A percentile compares a stretch with the other conserved stretches of the same genome.
phyloP scores from a whole-genome alignment of 768 basidiomycete species.

The Tricholoma hemisulphureum region DNA sequence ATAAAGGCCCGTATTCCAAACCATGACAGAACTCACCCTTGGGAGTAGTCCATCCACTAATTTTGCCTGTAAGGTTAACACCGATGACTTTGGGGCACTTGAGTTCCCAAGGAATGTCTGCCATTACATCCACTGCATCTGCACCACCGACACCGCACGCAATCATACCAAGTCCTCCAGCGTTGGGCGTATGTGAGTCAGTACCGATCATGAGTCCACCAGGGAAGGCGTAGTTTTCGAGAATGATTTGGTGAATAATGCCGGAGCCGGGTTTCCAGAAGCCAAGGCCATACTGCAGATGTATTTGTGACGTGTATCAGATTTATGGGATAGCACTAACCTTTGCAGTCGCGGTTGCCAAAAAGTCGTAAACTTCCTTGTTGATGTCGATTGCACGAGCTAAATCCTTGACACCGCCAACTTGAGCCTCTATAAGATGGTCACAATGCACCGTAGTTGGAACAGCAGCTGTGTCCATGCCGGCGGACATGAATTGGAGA shows the following conservation, averaged over 20 bases:
- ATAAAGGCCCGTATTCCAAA: not conserved
- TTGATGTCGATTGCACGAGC: conserved; percentile 89
- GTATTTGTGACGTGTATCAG: not conserved
- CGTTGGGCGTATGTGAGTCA: conserved; percentile 98
- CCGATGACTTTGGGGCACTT: conserved; percentile 99
- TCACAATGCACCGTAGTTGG: conserved; percentile 99
- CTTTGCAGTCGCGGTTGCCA: conserved; percentile 95
- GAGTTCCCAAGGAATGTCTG: conserved; percentile 96
- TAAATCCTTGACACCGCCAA: conserved; percentile 92
- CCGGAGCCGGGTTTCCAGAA: conserved; percentile 99
- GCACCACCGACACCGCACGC: conserved; percentile 99
- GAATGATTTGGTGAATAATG: conserved; percentile 98
- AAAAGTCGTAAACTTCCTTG: conserved; percentile 99
- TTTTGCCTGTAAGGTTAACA: conserved; percentile 93
- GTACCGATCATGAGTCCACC: conserved; percentile 99
- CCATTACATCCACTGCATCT: conserved; percentile 99
- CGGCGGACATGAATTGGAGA: conserved; percentile 99
- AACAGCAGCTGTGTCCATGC: conserved; percentile 96
- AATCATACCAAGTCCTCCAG: conserved; percentile 98
- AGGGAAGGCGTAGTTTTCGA: conserved; percentile 99
- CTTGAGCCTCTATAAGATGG: conserved; percentile 96
- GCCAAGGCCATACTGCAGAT: conserved; percentile 85
- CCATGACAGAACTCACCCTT: conserved; percentile 61
- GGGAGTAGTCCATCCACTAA: conserved; percentile 95
- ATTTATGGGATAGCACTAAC: conserved; percentile 33